These are phyloP conservation scores for Trypanosoma vivax DNA, from an alignment of 208 protist species.

Conservation along the genomic window DNA sequence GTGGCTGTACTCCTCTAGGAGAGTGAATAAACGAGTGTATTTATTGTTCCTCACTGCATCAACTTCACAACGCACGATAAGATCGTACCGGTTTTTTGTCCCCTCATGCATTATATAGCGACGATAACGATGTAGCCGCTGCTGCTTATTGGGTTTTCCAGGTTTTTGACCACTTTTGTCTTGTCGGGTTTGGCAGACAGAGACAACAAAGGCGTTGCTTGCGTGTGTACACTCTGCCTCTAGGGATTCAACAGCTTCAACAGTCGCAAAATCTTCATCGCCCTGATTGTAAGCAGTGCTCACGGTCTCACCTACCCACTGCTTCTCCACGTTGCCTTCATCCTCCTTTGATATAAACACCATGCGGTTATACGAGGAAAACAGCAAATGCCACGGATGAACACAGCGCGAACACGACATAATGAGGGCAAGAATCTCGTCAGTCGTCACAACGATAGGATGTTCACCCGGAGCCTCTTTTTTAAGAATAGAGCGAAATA, in stretches of 20 bases:
- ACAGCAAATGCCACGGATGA: conserved; percentile 71
- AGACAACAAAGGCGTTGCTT: conserved; percentile 59
- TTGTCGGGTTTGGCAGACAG: conserved; percentile 40
- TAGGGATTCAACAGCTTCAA: conserved; percentile 53
- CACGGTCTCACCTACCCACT: conserved; percentile 85
- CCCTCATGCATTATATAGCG: conserved; percentile 67
- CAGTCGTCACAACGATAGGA: conserved; percentile 68
- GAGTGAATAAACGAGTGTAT: conserved; percentile 67
- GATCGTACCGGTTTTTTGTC: conserved; percentile 62
- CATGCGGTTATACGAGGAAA: conserved; percentile 42
- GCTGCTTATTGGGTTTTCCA: conserved; percentile 58
- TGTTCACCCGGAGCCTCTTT: conserved; percentile 18
- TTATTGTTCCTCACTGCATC: conserved; percentile 59
- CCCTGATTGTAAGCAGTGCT: conserved; percentile 32
- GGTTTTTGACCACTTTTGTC: conserved; percentile 48
- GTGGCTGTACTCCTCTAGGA: conserved; percentile 61
- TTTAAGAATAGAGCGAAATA: conserved; percentile 49
- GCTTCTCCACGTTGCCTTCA: conserved; percentile 55
- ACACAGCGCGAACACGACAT: conserved; percentile 73
- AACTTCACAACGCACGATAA: conserved; percentile 82
- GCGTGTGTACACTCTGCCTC: conserved; percentile 71
- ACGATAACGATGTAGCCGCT: conserved; percentile 81
- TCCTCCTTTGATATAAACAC: conserved; percentile 57
- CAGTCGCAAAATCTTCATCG: conserved; percentile 43
- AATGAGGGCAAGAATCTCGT: conserved; percentile 74